These are phyloP conservation scores for Pleurotus sapidus DNA, from an alignment of 768 basidiomycete species.

Conservation along the genomic window DNA sequence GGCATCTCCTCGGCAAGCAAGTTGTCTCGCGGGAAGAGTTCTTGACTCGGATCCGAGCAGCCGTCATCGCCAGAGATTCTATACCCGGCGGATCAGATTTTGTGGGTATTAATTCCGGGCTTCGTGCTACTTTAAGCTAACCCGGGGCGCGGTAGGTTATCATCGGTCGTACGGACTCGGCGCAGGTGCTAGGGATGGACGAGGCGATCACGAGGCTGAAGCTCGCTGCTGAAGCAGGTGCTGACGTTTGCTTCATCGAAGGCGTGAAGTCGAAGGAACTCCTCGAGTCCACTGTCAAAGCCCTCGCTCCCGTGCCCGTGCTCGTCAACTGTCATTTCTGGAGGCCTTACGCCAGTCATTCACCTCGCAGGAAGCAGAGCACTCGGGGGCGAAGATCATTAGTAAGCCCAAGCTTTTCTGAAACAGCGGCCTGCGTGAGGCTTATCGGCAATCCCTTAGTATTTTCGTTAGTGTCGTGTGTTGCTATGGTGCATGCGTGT, in stretches of 20 bases:
- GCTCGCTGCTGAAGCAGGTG: slow-evolving; percentile 38
- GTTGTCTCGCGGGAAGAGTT: slow-evolving; percentile 80
- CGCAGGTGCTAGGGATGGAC: slow-evolving; percentile 49
- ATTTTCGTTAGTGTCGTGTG: slow-evolving; percentile 45
- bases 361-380: slow-evolving; percentile 43
- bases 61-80: slow-evolving; percentile 72
- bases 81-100: slow-evolving; percentile 77
- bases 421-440: not conserved
- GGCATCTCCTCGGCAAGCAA: slow-evolving; percentile 78
- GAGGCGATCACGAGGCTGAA: slow-evolving; percentile 45
- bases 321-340: slow-evolving; percentile 51
- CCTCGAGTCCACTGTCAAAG: slow-evolving; percentile 34
- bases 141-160: slow-evolving; percentile 26
- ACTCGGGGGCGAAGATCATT: slow-evolving; percentile 41
- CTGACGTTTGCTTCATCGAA: slow-evolving; percentile 55
- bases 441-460: slow-evolving; percentile 20
- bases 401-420: slow-evolving; percentile 16
- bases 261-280: slow-evolving; percentile 46
- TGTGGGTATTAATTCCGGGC: slow-evolving; percentile 30
- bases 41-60: slow-evolving; percentile 70
- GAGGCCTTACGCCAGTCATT: slow-evolving; percentile 50
- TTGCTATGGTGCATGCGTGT: slow-evolving; percentile 47
- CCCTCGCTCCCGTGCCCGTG: slow-evolving; percentile 40
- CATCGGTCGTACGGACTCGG: slow-evolving; percentile 51
- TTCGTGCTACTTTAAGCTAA: too few relatives aligned